Evolutionary conservation across 129 eudicot species (phyloP), one percentile per base, ranked within the genome.

Genomic region (Erigeron canadensis): DNA sequence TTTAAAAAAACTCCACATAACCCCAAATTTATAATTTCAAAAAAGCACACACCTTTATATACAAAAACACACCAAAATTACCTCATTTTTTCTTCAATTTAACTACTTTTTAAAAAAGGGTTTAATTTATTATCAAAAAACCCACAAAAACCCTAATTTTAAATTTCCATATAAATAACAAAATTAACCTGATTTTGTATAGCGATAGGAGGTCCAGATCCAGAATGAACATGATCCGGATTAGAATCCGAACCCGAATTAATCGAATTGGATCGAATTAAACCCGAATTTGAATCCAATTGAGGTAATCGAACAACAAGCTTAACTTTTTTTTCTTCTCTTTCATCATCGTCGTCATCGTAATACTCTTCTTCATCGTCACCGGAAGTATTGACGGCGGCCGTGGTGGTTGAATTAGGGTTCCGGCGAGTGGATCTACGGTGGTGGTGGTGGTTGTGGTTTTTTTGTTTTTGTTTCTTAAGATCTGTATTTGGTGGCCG

Each of bases 351-450:
- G 41, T 92, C 98, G 75, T 89, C 95, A 5, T 82, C 87, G 7
- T 83, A 55, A 63, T 78, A 71, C n/a, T 71, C 82, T 0, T 80
- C 88, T 40, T 69, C 80, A 9, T 76, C 64, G 22, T 6, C 69
- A 5, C 34, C 34, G 34, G 81, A 77, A 8, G 69, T 64, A 39
- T 77, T 70, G 42, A 70, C 66, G 50, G 44, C 76, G 50, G 69
- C 87, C 44, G 65, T 61, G 50, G 44, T 76, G 50, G 69, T 86
- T 43, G 65, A 60, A 65, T 42, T 77, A 81, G 90, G 90, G 93
- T 86, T 90, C 66, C 94, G 97, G 77, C 97, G 97, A 53, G 86
- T 75, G 82, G 99, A 90, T 89, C 95, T 88, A 60, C 95, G 91
- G 10, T 59, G 28, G 42, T 79, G 74, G 46, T 63, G 34, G 16